Base-by-base conservation (phyloP, 2,329 filamentous ascomycete species). In the Fusarium sp. region DNA sequence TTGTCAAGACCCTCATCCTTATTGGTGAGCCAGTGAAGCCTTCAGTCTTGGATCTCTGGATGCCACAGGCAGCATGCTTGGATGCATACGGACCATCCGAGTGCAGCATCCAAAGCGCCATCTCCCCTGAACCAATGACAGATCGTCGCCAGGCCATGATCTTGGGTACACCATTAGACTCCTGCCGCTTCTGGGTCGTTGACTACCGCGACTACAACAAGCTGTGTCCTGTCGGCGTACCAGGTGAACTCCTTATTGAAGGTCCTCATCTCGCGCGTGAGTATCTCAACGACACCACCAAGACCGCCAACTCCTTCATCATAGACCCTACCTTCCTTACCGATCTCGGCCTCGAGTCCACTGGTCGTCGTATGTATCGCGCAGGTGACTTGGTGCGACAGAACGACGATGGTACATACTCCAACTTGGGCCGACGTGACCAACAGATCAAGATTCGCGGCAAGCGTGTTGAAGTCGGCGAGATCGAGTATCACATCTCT, bases 401-500 rank as follows among this genome's bases (percentile, higher is more conserved):
- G 1, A 63, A 63, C 14, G 51, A 56, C 26, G 54, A 63, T 17
- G 60, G 60, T 0, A 58, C 60, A 10, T 63, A 63, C 14, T 58
- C 60, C 42, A 58, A 58, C 33, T 4, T 63, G 1, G 60, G 60
- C 13, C 9, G 60, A 20, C 54, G 54, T 0, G 60, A 57, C 13
- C 54, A 42, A 14, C 51, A 63, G 41, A 57, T 63, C 41, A 63
- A 63, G 24, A 58, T 63, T 20, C 51, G 60, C 3, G 60, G 60
- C 15, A 56, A 63, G 15, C 42, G 60, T 31, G 39, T 63, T 20
- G 60, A 63, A 28, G 39, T 58, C 24, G 60, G 60, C 1, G 51
- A 57, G 24, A 63, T 63, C 17, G 63, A 65, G 38, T 65, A 65
- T 36, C 55, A 58, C 31, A 58, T 58, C 13, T 58, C 55, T 1